Conservation (phyloP, 257 asterid genomes). For the Plantago elongata region DNA sequence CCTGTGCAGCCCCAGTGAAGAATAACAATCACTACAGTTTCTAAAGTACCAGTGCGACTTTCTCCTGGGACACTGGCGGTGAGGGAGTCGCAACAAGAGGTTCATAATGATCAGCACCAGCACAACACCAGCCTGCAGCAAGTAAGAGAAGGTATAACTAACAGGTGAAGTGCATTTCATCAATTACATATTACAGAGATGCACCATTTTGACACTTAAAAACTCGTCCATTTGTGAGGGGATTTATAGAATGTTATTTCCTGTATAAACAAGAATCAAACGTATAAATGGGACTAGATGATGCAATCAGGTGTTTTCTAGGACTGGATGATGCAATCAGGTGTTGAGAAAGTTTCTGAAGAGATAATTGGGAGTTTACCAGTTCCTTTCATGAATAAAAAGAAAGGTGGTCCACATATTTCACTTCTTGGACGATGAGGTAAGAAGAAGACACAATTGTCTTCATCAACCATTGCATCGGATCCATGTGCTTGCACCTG, state of each 20-base stretch:
- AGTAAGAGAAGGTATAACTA: no score
- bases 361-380: slow-evolving; percentile 33
- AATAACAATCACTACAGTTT: slow-evolving; percentile 27
- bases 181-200: no score
- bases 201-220: no score
- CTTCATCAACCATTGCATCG: slow-evolving; percentile 97
- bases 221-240: no score
- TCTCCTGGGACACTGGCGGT: slow-evolving; percentile 60
- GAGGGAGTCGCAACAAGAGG: slow-evolving; percentile 77
- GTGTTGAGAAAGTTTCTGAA: no score
- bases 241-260: neutral
- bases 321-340: no score
- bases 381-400: slow-evolving; percentile 98
- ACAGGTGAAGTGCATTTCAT: no score
- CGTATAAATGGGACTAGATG: neutral
- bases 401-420: slow-evolving; percentile 75
- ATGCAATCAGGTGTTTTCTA: neutral
- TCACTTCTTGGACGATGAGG: slow-evolving; percentile 89
- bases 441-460: slow-evolving; percentile 85
- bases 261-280: neutral
- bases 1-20: slow-evolving; percentile 15
- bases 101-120: slow-evolving; percentile 95
- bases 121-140: slow-evolving; percentile 87
- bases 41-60: slow-evolving; percentile 80
- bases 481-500: slow-evolving; percentile 99